Base-by-base conservation (phyloP, 192 early-diverging fungal species). In the Backusella tarrabulga region DNA sequence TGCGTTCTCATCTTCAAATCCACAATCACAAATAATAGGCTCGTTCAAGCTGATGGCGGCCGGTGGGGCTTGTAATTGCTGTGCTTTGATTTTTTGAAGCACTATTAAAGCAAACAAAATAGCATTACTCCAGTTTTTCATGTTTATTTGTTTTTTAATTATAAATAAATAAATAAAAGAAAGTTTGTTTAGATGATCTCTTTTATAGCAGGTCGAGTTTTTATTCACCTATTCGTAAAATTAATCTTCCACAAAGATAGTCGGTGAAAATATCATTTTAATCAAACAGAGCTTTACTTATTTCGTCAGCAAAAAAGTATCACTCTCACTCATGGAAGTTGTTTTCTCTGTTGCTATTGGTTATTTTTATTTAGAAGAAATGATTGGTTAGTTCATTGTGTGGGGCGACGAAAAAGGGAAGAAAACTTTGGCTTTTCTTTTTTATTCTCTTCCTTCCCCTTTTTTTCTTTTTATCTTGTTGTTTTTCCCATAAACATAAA, bases 1-100 rank as follows among this genome's bases (percentile, higher is more conserved):
- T 34, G 52, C 44, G 44, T 44, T 69, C 73, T 80, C 79, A 54
- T 80, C 75, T 32, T 54, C 21, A 41, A 80, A 80, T 21, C 79
- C 79, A 50, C 79, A 80, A 63, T 80, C 79, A 34, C 79, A 76
- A 4, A 77, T 42, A 5, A 76, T 54, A n/a, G 79, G 72, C 69
- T 80, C 75, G 14, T 42, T 38, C 35, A 34, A 46, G 15, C 26
- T 72, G 17, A 44, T 17, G 32, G 35, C 19, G 19, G 17, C 1
- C 6, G 46, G 46, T 7, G 46, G 46, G 17, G 19, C 6, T 50
- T 50, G 35, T 66, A 38, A 32, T 21, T 69, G 17, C 3, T 69
- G 68, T n/a, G 68, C 68, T 69, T 69, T 69, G 54, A 26, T 29
- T 21, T 60, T 60, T 29, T 60, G 54, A 23, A 60, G 54, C 11